These are phyloP conservation scores for Trypanosoma boissoni DNA, from an alignment of 208 protist species.

Conservation along the genomic window DNA sequence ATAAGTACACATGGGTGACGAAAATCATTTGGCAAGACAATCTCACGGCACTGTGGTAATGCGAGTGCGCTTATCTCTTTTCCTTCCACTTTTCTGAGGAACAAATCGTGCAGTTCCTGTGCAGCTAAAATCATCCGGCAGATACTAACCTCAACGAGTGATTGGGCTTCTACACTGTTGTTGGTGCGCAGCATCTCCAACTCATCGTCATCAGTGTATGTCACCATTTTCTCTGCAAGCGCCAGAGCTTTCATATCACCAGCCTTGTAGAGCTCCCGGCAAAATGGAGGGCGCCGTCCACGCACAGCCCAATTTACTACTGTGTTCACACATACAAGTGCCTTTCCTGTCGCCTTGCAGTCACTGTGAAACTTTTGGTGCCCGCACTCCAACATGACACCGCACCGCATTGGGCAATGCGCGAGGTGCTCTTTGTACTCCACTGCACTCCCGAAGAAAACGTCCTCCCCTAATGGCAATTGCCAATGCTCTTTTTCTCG, in stretches of 20 bases:
- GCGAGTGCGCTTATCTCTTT: constrained; percentile 25
- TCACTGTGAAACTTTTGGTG: constrained; percentile 14
- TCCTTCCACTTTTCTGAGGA: constrained; percentile 1
- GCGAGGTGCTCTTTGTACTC: constrained; percentile 2
- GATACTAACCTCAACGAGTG: not conserved
- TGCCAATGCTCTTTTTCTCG: not conserved
- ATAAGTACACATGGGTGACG: not conserved
- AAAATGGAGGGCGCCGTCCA: constrained; percentile 36
- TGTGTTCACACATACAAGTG: constrained; percentile 20
- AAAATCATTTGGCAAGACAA: not conserved
- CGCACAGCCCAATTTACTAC: constrained; percentile 1
- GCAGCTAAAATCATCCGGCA: constrained; percentile 3
- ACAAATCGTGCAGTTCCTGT: constrained; percentile 22
- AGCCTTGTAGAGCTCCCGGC: constrained; percentile 18
- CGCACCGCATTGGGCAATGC: constrained; percentile 1
- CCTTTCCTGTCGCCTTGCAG: not conserved
- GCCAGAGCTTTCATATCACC: not conserved
- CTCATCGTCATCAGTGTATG: not conserved
- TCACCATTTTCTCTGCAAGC: not conserved
- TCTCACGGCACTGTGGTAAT: not conserved
- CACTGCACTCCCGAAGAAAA: constrained; percentile 1
- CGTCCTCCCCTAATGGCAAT: not conserved
- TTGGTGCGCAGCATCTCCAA: not conserved
- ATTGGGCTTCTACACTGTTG: not conserved
- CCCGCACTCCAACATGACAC: not conserved